A percentile compares a stretch with the other conserved stretches of the same genome.
These are phyloP conservation scores for Dillenia suffruticosa DNA, from an alignment of 164 flowering plant species.

Conservation along the genomic window DNA sequence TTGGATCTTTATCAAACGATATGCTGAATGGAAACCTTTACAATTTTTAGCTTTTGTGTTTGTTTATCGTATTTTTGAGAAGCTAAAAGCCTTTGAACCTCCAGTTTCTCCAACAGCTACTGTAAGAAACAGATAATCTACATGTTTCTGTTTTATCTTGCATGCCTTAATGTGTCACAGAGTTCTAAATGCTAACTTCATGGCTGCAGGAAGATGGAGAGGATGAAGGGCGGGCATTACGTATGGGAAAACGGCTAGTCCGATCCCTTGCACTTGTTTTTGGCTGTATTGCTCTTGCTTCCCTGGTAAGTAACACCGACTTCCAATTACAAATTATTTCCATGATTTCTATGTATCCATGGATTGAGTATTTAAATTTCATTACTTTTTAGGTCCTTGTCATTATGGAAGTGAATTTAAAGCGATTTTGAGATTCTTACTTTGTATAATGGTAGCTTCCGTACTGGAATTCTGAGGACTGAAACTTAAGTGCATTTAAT, in stretches of 20 bases:
- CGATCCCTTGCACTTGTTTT: slow-evolving; percentile 81
- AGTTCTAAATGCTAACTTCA: slow-evolving; percentile 6
- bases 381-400: no score
- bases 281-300: slow-evolving; percentile 73
- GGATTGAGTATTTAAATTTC: no score
- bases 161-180: not conserved
- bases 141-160: not conserved
- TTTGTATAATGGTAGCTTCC: no score
- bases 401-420: no score
- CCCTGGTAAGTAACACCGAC: slow-evolving; percentile 56
- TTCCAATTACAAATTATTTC: not conserved
- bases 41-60: slow-evolving; percentile 79
- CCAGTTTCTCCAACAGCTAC: slow-evolving; percentile 62
- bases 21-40: slow-evolving; percentile 88
- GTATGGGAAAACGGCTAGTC: slow-evolving; percentile 88
- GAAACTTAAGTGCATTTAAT: no score
- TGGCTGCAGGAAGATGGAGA: slow-evolving; percentile 90
- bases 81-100: slow-evolving; percentile 78
- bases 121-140: slow-evolving; percentile 24
- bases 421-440: no score
- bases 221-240: slow-evolving; percentile 71
- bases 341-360: no score
- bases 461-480: no score
- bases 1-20: slow-evolving; percentile 66
- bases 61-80: slow-evolving; percentile 92